A percentile compares a stretch with the other conserved stretches of the same genome.
Evolutionary conservation across 768 basidiomycete species (phyloP).

Genomic region (Leccinellum albellum): DNA sequence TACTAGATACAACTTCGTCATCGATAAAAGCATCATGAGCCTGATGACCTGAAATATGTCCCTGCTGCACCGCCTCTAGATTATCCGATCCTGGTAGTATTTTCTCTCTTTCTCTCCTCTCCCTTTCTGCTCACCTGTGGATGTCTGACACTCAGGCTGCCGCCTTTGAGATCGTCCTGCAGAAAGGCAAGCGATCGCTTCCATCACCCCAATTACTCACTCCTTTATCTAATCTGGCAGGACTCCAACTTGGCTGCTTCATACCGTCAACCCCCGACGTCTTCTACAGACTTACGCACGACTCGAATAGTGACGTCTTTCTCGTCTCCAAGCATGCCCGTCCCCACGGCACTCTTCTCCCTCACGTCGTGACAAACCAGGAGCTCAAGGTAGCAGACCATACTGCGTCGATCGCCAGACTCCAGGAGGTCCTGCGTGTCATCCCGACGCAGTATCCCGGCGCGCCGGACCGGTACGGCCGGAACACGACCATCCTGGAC

Average conservation of each 20-base stretch:
- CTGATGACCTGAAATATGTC: no score
- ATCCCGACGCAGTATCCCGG: conserved; percentile 40
- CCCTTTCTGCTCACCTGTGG: neutral
- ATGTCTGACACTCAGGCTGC: conserved; percentile 23
- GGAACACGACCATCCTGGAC: conserved; percentile 66
- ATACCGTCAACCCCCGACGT: conserved; percentile 61
- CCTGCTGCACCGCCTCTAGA: neutral
- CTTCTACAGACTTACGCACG: conserved; percentile 48
- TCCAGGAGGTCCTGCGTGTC: conserved; percentile 57
- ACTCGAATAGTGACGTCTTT: conserved; percentile 34
- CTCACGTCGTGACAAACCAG: conserved; percentile 50
- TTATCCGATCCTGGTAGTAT: neutral
- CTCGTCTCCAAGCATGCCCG: conserved; percentile 48
- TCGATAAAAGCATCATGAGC: no score
- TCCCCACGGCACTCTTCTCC: conserved; percentile 41
- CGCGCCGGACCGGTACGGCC: conserved; percentile 68
- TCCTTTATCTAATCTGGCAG: conserved; percentile 21
- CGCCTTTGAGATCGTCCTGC: conserved; percentile 32
- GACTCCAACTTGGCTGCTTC: conserved; percentile 75
- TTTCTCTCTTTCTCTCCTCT: no score
- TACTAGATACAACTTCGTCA: no score
- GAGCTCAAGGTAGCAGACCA: conserved; percentile 35
- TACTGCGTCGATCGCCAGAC: conserved; percentile 24
- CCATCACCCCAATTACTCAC: no score
- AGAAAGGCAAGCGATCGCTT: conserved; percentile 44